A percentile compares a stretch with the other conserved stretches of the same genome.
Conservation (phyloP, 768 basidiomycete species). For the Tricholoma flavovirens region DNA sequence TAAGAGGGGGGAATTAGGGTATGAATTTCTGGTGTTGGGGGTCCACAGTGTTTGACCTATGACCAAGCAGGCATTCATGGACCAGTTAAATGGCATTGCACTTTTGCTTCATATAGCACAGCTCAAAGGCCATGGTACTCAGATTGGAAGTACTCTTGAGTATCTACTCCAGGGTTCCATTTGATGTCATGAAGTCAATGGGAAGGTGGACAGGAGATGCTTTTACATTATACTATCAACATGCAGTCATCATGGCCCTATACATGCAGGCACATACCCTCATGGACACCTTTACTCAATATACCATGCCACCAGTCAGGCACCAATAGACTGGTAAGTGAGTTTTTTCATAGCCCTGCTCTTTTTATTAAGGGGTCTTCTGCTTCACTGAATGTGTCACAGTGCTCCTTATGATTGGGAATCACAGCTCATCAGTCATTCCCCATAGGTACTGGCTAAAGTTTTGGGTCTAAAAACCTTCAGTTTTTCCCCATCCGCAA, state of each 20-base stretch:
- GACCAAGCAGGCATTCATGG: constrained; percentile 20
- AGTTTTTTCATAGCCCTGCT: not conserved
- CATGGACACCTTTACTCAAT: not conserved
- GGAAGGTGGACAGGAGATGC: constrained; percentile 31
- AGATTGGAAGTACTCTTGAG: constrained; percentile 27
- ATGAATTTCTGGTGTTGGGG: too few species aligned
- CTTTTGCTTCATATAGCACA: constrained; percentile 6
- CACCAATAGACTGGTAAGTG: not conserved
- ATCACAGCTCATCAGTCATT: too few species aligned
- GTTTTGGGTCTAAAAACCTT: too few species aligned
- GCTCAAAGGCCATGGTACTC: constrained; percentile 25
- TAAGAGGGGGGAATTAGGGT: too few species aligned
- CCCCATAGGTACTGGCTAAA: too few species aligned
- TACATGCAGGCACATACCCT: constrained; percentile 8
- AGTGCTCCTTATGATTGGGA: too few species aligned
- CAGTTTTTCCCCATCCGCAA: too few species aligned
- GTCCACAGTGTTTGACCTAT: constrained; percentile 22
- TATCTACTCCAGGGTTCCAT: constrained; percentile 29
- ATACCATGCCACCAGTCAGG: not conserved
- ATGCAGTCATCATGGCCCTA: constrained; percentile 13
- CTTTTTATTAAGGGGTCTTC: not conserved
- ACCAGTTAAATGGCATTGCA: constrained; percentile 9
- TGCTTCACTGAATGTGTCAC: not conserved
- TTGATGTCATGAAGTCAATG: constrained; percentile 31
- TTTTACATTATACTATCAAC: constrained; percentile 7